Evolutionary conservation across 2,329 filamentous ascomycete genomes (phyloP), one percentile per base, ranked within the genome.

Genomic region (Calonectria hawksworthii): DNA sequence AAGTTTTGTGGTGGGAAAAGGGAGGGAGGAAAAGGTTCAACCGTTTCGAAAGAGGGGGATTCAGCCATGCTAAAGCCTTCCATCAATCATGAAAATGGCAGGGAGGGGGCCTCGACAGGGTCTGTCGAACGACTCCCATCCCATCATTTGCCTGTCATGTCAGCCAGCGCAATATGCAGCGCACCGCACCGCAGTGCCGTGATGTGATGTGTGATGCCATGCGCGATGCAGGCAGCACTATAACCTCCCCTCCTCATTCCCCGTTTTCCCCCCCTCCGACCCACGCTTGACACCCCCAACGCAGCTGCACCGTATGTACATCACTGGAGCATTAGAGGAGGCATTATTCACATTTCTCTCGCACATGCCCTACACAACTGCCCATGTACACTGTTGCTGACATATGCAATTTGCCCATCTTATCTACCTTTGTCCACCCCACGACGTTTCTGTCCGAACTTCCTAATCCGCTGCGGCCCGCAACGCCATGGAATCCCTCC

Each of bases 61-160:
- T 64, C 51, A 32, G 50, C 65, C 56, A 51, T 68, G 41, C 51
- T 64, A 70, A 61, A 54, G 44, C 30, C 47, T 28, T 51, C 36
- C 23, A 69, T 64, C 63, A n/a, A n/a, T n/a, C n/a, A n/a, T n/a
- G n/a, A n/a, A n/a, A n/a, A 64, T 59, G 71, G 47, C 67, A 61
- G 72, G 52, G 72, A 59, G 52, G 59, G 66, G 56, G 61, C 54
- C 36, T 47, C 41, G 50, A 32, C 54, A 61, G 70, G 67, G 67
- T 67, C 61, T 61, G 72, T 74, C 72, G 72, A 74, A 73, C 70
- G 70, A 73, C 70, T 73, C 61, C 61, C 61, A 56, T 52, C 67
- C 47, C 68, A 73, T 74, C 67, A 61, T 44, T 56, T 73, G 67
- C 41, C 59, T 41, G 56, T 61, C 68, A 50, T 59, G 68, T 54